A percentile compares a stretch with the other conserved stretches of the same genome.
phyloP scores from a whole-genome alignment of 1,284 basidiomycete genomes.

The Chalciporus sp. region DNA sequence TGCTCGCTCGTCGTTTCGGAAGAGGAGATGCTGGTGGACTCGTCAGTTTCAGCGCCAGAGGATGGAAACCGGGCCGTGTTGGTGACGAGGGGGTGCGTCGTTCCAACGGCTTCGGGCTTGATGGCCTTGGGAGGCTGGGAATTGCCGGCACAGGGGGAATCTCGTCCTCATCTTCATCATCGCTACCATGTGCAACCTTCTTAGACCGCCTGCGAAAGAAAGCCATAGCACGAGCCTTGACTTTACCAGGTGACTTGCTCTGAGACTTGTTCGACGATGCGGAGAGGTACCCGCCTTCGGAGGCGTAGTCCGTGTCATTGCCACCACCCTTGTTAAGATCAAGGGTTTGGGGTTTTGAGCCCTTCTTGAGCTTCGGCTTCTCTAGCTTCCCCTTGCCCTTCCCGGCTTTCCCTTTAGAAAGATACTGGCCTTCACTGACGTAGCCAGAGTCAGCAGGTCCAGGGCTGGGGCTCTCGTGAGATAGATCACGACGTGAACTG shows the following conservation, averaged over 20 bases:
- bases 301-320: conserved; percentile 25
- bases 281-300: conserved; percentile 35
- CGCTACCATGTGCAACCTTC: conserved; percentile 25
- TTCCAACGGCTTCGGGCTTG: conserved; percentile 31
- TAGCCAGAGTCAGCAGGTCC: conserved; percentile 26
- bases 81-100: conserved; percentile 31
- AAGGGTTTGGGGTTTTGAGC: conserved; percentile 16
- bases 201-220: conserved; percentile 35
- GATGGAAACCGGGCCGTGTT: conserved; percentile 28
- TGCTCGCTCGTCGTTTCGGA: conserved; percentile 20
- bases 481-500: conserved; percentile 8
- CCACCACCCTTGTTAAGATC: conserved; percentile 21
- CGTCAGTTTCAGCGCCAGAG: conserved; percentile 26
- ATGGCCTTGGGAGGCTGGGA: conserved; percentile 28
- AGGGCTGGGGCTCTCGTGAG: conserved; percentile 16
- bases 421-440: conserved; percentile 35
- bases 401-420: conserved; percentile 25
- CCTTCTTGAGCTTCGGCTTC: conserved; percentile 23
- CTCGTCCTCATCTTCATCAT: conserved; percentile 31
- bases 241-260: conserved; percentile 28
- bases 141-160: conserved; percentile 35
- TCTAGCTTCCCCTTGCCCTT: conserved; percentile 24
- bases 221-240: conserved; percentile 35
- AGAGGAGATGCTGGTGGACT: conserved; percentile 24
- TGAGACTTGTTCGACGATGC: conserved; percentile 36